phyloP scores from a whole-genome alignment of 1,284 basidiomycete genomes.

The Puccinia polysora region DNA sequence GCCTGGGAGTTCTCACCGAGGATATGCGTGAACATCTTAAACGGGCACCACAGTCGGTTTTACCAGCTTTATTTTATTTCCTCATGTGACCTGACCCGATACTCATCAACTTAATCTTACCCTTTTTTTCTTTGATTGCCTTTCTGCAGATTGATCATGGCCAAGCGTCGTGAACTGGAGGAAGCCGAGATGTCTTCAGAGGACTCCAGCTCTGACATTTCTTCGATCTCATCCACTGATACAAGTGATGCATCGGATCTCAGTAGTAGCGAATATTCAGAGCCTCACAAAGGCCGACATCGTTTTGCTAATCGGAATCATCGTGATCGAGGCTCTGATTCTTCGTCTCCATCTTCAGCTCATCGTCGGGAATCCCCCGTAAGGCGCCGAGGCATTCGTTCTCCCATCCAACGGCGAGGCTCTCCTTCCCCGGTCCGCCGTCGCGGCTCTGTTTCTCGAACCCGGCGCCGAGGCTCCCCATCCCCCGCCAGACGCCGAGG shows the following conservation, averaged over 20 bases:
- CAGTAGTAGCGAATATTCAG: not conserved
- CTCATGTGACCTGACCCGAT: no score
- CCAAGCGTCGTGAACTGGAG: conserved; percentile 35
- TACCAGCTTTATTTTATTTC: no score
- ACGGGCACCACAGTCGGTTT: conserved; percentile 34
- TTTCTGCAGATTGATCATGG: conserved; percentile 24
- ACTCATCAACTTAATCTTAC: not conserved
- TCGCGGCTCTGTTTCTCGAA: not conserved
- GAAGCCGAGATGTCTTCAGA: conserved; percentile 17
- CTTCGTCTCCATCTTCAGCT: no score
- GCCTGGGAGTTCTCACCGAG: conserved; percentile 83
- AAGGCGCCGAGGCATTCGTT: no score
- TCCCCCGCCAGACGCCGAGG: no score
- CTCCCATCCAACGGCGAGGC: not conserved
- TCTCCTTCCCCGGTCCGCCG: not conserved
- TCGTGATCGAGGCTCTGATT: no score
- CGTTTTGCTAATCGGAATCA: not conserved
- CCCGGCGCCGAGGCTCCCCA: no score
- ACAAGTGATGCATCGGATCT: conserved; percentile 17
- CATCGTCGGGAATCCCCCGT: no score
- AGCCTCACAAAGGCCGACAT: not conserved
- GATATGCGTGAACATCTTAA: conserved; percentile 90
- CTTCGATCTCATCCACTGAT: conserved; percentile 26
- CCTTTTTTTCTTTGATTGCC: not conserved
- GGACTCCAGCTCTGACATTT: conserved; percentile 10